Evolutionary conservation across 2,329 filamentous ascomycete species (phyloP).

Genomic region (Curvularia sp.): DNA sequence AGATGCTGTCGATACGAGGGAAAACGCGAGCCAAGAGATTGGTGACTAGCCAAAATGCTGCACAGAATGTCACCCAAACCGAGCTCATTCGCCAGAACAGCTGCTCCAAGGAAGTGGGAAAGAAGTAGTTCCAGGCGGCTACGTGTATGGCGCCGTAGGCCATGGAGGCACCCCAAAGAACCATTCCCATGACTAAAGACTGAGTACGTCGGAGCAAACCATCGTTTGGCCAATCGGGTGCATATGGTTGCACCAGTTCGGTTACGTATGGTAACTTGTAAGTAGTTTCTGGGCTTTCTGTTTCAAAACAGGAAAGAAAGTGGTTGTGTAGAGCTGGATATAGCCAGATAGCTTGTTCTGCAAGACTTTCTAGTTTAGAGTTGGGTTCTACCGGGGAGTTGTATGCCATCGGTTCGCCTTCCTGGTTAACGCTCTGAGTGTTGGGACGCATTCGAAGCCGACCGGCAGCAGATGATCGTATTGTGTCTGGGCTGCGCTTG

Average conservation of each 20-base stretch:
- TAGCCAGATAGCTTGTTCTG: not conserved
- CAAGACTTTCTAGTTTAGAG: not conserved
- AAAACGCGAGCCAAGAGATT: constrained; percentile 24
- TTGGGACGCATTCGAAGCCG: not conserved
- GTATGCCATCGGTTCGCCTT: not conserved
- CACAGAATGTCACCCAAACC: constrained; percentile 29
- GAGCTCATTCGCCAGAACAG: constrained; percentile 29
- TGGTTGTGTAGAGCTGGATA: not conserved
- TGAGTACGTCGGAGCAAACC: constrained; percentile 27
- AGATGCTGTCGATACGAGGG: constrained; percentile 18
- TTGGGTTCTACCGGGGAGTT: not conserved
- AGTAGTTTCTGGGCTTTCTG: not conserved
- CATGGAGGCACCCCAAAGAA: constrained; percentile 29
- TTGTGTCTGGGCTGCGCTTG: not conserved
- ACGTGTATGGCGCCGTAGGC: constrained; percentile 33
- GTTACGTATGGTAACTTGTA: not conserved
- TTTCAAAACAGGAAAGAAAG: not conserved
- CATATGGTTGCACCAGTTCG: not conserved
- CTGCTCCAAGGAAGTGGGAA: constrained; percentile 26
- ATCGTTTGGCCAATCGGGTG: constrained; percentile 30
- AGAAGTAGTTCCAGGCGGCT: constrained; percentile 31
- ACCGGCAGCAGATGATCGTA: not conserved
- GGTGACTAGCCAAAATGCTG: constrained; percentile 26
- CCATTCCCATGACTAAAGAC: constrained; percentile 22
- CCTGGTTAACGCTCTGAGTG: not conserved